These are phyloP conservation scores for Xylariaceae sp. DNA, from an alignment of 2,329 filamentous ascomycete species.

Conservation along the genomic window DNA sequence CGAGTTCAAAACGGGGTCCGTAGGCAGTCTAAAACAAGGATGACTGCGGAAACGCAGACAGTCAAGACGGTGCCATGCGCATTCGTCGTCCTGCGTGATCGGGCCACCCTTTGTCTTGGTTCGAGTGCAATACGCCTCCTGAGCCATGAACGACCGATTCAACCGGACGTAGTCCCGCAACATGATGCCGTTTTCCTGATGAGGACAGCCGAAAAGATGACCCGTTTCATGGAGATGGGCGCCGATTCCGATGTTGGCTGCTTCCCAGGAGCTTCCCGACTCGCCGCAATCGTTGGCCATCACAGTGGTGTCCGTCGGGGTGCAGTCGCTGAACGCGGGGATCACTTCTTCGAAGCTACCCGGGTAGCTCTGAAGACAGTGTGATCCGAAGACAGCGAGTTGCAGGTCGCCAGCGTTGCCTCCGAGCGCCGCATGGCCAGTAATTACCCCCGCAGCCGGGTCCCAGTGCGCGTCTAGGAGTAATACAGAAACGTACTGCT, in stretches of 20 bases:
- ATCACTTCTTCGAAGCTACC: slow-evolving; percentile 85
- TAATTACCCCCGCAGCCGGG: slow-evolving; percentile 61
- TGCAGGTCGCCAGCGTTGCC: slow-evolving; percentile 69
- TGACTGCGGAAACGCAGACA: slow-evolving; percentile 84
- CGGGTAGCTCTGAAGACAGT: slow-evolving; percentile 88
- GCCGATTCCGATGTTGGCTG: slow-evolving; percentile 90
- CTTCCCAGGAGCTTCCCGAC: slow-evolving; percentile 88
- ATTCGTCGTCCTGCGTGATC: slow-evolving; percentile 75
- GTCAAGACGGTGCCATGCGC: slow-evolving; percentile 86
- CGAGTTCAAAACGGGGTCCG: slow-evolving; percentile 58
- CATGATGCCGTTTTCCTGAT: slow-evolving; percentile 92
- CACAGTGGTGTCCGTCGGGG: slow-evolving; percentile 73
- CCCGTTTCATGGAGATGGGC: slow-evolving; percentile 90
- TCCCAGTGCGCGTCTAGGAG: slow-evolving; percentile 91
- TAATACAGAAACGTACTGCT: slow-evolving; percentile 81
- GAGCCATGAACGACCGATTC: slow-evolving; percentile 75
- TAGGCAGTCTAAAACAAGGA: slow-evolving; percentile 81
- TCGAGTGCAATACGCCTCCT: slow-evolving; percentile 81
- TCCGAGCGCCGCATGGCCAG: slow-evolving; percentile 80
- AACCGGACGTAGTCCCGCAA: slow-evolving; percentile 79
- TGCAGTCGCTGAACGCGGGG: slow-evolving; percentile 85
- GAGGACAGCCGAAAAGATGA: slow-evolving; percentile 83
- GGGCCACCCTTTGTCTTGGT: slow-evolving; percentile 79
- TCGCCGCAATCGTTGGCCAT: slow-evolving; percentile 86
- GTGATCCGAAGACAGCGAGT: slow-evolving; percentile 87